These are phyloP conservation scores for Stipa capillata DNA, from an alignment of 176 grass and related monocot genomes.

Conservation along the genomic window DNA sequence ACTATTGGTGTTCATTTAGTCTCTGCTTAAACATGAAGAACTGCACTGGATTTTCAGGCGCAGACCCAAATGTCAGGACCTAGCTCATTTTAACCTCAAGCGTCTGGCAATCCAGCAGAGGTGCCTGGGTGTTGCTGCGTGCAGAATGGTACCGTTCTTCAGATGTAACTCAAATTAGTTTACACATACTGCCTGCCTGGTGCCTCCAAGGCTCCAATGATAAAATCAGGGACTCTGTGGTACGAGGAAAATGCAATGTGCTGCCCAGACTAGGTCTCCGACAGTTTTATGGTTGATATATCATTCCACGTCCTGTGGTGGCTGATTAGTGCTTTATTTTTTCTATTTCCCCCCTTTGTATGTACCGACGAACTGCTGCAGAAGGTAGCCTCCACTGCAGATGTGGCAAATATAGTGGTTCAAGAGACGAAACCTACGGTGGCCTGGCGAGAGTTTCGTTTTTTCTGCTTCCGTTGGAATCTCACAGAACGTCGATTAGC, in stretches of 20 bases:
- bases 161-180: neutral
- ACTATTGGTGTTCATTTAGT: neutral
- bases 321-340: neutral
- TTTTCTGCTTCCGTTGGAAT: neutral
- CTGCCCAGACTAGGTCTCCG: too few species aligned
- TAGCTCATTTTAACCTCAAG: neutral
- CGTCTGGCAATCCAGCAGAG: neutral
- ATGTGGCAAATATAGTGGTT: neutral
- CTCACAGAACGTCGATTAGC: neutral
- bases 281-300: neutral
- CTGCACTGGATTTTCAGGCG: neutral
- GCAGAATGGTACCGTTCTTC: neutral
- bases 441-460: too few species aligned
- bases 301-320: neutral
- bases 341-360: neutral
- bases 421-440: too few species aligned
- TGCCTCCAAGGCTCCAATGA: neutral
- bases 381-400: neutral
- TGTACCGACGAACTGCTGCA: neutral
- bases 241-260: too few species aligned
- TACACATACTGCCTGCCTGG: neutral
- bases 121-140: neutral
- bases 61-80: neutral
- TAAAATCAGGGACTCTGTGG: neutral
- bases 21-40: neutral